Percentiles rank a stretch among this genome's conserved stretches.
Evolutionary conservation across 495 filamentous ascomycete genomes (phyloP).

Genomic region (Copromyces sp.): DNA sequence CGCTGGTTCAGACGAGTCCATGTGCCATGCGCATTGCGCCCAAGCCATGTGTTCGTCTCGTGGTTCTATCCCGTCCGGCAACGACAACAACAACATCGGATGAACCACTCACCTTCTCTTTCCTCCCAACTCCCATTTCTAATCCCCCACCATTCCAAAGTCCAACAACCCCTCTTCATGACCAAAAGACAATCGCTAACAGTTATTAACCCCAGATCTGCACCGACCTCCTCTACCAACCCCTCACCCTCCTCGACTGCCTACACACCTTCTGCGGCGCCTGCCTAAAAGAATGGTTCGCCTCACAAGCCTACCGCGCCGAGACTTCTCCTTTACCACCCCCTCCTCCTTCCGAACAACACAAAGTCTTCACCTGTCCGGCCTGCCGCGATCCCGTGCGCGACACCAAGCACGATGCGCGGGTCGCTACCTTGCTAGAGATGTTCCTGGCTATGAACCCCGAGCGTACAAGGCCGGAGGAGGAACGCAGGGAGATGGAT

Average conservation of each 20-base stretch:
- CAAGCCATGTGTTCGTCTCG: neutral
- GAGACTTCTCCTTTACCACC: slow-evolving; percentile 33
- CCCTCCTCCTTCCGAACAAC: slow-evolving; percentile 33
- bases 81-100: neutral
- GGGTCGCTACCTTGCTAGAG: slow-evolving; percentile 71
- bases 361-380: slow-evolving; percentile 67
- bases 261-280: slow-evolving; percentile 95
- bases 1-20: neutral
- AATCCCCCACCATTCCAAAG: neutral
- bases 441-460: slow-evolving; percentile 71
- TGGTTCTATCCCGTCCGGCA: neutral
- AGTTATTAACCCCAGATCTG: slow-evolving; percentile 59
- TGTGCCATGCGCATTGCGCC: neutral
- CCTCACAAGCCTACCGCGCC: slow-evolving; percentile 40
- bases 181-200: neutral
- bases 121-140: neutral
- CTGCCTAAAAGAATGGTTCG: slow-evolving; percentile 93
- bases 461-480: slow-evolving; percentile 48
- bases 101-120: neutral
- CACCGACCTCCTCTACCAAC: slow-evolving; percentile 90
- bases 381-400: slow-evolving; percentile 81
- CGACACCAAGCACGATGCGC: slow-evolving; percentile 74
- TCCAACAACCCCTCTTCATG: neutral
- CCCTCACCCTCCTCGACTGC: slow-evolving; percentile 91
- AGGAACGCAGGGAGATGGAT: slow-evolving; percentile 63